Conservation (phyloP, 371 early-diverging fungal genomes). For the Batkoa obscura region DNA sequence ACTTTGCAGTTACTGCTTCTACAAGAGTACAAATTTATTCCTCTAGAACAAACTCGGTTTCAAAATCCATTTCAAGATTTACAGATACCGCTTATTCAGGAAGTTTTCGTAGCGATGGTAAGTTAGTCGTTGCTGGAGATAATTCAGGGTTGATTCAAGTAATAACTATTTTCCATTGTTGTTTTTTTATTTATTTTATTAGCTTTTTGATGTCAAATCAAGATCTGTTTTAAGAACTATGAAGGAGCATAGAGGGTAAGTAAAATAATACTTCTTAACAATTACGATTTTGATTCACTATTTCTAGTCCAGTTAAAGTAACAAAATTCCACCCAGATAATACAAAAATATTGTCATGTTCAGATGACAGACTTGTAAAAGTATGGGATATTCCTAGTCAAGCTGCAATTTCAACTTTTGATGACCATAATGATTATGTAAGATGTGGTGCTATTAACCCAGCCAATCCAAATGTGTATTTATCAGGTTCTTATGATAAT, state of each 20-base stretch:
- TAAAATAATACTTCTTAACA: background rate
- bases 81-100: slow-evolving; percentile 68
- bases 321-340: slow-evolving; percentile 59
- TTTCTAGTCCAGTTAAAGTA: slow-evolving; percentile 55
- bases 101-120: slow-evolving; percentile 67
- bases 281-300: slow-evolving; percentile 20
- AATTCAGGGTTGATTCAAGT: slow-evolving; percentile 66
- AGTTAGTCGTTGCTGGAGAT: slow-evolving; percentile 84
- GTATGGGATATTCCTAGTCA: slow-evolving; percentile 87
- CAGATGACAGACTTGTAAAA: slow-evolving; percentile 78
- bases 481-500: slow-evolving; percentile 88
- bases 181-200: slow-evolving; percentile 1
- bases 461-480: slow-evolving; percentile 58
- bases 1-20: slow-evolving; percentile 76
- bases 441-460: slow-evolving; percentile 47
- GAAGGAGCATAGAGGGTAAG: slow-evolving; percentile 60
- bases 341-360: slow-evolving; percentile 62
- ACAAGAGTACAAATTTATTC: slow-evolving; percentile 81
- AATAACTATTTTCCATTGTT: slow-evolving; percentile 9
- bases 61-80: slow-evolving; percentile 79
- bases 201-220: slow-evolving; percentile 47
- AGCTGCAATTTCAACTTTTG: slow-evolving; percentile 43
- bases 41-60: slow-evolving; percentile 44
- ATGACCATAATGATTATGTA: slow-evolving; percentile 78
- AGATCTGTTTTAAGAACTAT: slow-evolving; percentile 77